Percentiles rank a stretch among this genome's conserved stretches.
Conservation (phyloP, 768 basidiomycete species). For the Hebeloma cylindrosporum region DNA sequence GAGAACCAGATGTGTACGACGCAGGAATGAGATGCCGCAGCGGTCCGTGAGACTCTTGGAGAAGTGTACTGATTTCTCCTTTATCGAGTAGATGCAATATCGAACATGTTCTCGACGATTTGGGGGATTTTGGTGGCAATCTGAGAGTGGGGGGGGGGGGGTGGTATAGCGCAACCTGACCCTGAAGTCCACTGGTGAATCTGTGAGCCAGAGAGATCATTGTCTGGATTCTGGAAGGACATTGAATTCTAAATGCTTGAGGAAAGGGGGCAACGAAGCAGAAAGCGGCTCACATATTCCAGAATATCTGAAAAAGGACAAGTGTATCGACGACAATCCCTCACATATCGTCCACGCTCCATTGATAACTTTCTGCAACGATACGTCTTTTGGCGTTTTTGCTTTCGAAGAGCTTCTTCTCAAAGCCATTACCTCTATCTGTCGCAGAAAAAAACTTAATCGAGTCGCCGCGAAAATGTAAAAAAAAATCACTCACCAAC, state of each 20-base stretch:
- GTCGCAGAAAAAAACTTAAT: slow-evolving; percentile 7
- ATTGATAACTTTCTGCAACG: slow-evolving; percentile 73
- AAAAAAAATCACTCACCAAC: slow-evolving; percentile 62
- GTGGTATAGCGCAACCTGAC: no score
- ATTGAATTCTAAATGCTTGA: neutral
- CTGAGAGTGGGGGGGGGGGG: no score
- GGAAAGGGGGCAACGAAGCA: neutral
- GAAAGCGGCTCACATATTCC: slow-evolving; percentile 3
- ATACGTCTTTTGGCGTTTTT: slow-evolving; percentile 73
- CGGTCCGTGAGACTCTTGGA: no score
- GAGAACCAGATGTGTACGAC: no score
- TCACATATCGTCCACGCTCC: slow-evolving; percentile 95
- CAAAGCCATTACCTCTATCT: slow-evolving; percentile 94
- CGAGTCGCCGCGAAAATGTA: neutral
- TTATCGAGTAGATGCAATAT: no score
- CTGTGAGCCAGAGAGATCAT: no score
- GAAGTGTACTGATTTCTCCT: no score
- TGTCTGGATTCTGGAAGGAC: no score
- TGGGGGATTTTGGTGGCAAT: no score
- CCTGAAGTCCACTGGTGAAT: no score
- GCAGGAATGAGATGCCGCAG: no score
- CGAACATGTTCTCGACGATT: no score
- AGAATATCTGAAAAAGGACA: neutral
- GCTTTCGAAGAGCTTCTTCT: slow-evolving; percentile 87
- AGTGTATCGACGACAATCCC: neutral